phyloP scores from a whole-genome alignment of 2,329 filamentous ascomycete species.

The Penicillium sp. region DNA sequence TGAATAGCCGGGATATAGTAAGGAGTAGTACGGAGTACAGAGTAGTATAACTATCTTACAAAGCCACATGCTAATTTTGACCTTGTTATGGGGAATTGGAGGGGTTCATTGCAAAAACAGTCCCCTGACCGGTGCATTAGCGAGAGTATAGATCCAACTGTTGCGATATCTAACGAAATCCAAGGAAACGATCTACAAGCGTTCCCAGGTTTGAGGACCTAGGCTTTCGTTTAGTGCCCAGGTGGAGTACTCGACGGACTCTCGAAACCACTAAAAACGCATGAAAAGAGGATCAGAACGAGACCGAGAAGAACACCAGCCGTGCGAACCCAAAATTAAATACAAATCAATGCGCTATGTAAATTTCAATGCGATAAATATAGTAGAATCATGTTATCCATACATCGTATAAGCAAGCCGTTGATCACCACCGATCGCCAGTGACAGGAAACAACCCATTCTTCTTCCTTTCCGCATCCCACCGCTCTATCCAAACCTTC shows the following conservation, averaged over 20 bases:
- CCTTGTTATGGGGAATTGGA: background rate
- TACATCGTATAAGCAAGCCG: background rate
- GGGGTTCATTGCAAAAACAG: background rate
- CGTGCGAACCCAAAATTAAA: background rate
- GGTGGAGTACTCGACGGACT: background rate
- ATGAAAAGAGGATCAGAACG: background rate
- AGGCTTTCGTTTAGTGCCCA: background rate
- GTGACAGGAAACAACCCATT: constrained; percentile 57
- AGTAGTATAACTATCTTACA: background rate
- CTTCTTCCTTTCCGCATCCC: constrained; percentile 63
- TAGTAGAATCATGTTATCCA: background rate
- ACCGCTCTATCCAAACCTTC: constrained; percentile 65
- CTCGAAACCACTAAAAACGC: background rate
- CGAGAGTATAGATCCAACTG: constrained; percentile 3
- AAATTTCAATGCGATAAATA: background rate
- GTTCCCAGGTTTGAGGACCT: background rate
- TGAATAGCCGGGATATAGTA: background rate
- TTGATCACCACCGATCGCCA: constrained; percentile 33
- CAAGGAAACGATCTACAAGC: background rate
- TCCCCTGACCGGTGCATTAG: constrained; percentile 9
- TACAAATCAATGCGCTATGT: background rate
- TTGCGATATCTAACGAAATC: background rate
- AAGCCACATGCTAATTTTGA: background rate
- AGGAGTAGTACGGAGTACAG: no score
- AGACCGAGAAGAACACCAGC: background rate